Conservation (phyloP, 129 eudicot genomes). For the Ambrosia artemisiifolia region DNA sequence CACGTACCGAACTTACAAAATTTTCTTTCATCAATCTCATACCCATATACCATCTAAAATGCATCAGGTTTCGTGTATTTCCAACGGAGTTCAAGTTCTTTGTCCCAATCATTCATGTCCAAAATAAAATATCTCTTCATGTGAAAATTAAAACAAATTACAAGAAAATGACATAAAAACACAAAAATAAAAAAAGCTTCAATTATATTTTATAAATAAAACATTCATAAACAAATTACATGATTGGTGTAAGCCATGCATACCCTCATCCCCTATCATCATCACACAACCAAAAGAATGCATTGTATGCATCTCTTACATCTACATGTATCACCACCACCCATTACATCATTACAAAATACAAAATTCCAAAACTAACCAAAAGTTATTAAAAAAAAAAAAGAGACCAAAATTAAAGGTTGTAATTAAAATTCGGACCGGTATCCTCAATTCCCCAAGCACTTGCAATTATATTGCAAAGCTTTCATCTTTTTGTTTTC, state of each 20-base stretch:
- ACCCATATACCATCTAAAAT: too few relatives aligned
- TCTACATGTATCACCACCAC: constrained; percentile 30
- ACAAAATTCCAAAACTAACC: constrained; percentile 3
- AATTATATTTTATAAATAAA: constrained; percentile 1
- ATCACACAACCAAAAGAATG: constrained; percentile 16
- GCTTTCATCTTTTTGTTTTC: constrained; percentile 26
- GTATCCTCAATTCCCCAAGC: constrained; percentile 98
- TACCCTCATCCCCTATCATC: constrained; percentile 29
- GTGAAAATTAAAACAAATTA: not conserved
- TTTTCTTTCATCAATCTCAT: too few relatives aligned
- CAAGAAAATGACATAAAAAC: too few relatives aligned
- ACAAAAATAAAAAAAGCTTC: not conserved
- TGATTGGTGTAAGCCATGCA: constrained; percentile 87
- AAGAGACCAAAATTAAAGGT: constrained; percentile 18
- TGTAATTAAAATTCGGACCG: constrained; percentile 73
- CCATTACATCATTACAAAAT: constrained; percentile 8
- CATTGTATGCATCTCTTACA: constrained; percentile 95
- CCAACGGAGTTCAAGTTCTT: not conserved
- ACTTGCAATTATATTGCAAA: constrained; percentile 65
- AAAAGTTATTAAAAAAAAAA: not conserved
- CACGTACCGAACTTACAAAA: too few relatives aligned
- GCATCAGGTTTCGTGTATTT: too few relatives aligned
- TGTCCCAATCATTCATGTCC: constrained; percentile 15
- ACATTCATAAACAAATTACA: constrained; percentile 35
- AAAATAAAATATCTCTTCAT: not conserved